Evolutionary conservation across 371 early-diverging fungal species (phyloP), one percentile per base, ranked within the genome.

Genomic region (Nematocida ironsii): DNA sequence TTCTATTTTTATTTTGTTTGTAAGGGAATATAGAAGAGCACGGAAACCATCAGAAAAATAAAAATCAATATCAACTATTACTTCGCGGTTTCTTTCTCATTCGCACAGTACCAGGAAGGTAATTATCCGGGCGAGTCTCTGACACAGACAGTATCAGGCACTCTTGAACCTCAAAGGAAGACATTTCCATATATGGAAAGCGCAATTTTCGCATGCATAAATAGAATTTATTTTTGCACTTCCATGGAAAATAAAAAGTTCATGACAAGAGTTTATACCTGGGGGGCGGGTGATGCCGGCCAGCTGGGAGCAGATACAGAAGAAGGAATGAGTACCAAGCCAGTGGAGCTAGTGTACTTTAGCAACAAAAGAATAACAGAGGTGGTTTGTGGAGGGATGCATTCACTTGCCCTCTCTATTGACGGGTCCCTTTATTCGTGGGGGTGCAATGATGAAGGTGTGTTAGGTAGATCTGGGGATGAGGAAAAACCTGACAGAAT

Each of bases 391-490:
- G 91, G 91, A 16, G 89, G 90, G n/a, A 60, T 91, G 70, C 90
- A 90, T 83, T 87, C 88, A 62, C 81, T 91, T 4, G 89, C 88
- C 7, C 75, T 90, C 3, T 76, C 88, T 13, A 84, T 87, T 56
- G 85, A 90, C 13, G 90, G 92, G 86, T 90, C 89, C 73, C 62
- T 91, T 55, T 90, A 88, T 72, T 88, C 94, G 52, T 97, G 96
- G 96, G 99, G 99, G 1, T 94, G 95, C 89, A 97, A 97, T 86
- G 99, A 98, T 88, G 94, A 97, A 86, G 87, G 90, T 73, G 94
- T 95, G n/a, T 89, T 98, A 20, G 97, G 97, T 82, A 69, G 85
- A 78, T 85, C 73, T 6, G 87, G 87, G 25, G 73, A 92, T 50
- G 95, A 94, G 82, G 90, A 78, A 23, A 44, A 55, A 20, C 84